A percentile compares a stretch with the other conserved stretches of the same genome.
These are phyloP conservation scores for Hawksworthiomyces lignivorus DNA, from an alignment of 2,329 filamentous ascomycete species.

Conservation along the genomic window DNA sequence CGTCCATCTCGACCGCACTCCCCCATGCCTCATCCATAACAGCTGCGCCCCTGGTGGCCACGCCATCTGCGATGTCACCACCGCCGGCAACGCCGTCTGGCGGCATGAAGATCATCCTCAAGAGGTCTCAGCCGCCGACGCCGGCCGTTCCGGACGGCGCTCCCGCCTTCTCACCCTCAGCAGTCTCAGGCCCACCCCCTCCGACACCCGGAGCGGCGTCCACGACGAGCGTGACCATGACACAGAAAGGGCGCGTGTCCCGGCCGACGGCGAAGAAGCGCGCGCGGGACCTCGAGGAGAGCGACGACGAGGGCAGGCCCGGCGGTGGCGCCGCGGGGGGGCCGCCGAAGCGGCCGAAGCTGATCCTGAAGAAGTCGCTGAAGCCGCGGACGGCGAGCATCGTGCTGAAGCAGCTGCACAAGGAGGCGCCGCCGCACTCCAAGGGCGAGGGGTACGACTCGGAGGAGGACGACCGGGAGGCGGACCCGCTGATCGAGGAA, in stretches of 20 bases:
- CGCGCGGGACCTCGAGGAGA: conserved; percentile 45
- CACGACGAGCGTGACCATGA: conserved; percentile 31
- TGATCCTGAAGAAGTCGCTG: conserved; percentile 36
- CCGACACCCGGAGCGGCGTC: not conserved
- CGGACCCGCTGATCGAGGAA: conserved; percentile 81
- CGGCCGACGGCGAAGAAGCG: conserved; percentile 59
- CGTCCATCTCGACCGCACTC: not conserved
- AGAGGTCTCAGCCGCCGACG: conserved; percentile 20
- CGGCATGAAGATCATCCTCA: conserved; percentile 20
- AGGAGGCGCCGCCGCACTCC: conserved; percentile 58
- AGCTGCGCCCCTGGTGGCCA: conserved; percentile 8
- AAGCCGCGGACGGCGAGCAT: conserved; percentile 32
- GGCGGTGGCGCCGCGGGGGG: not conserved
- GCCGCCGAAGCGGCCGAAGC: conserved; percentile 46
- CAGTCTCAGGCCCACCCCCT: not conserved
- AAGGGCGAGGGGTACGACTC: conserved; percentile 92
- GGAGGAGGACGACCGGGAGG: conserved; percentile 83
- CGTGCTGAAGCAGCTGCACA: conserved; percentile 32
- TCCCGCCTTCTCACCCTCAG: not conserved
- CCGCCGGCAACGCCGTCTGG: conserved; percentile 14
- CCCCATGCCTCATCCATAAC: conserved; percentile 6
- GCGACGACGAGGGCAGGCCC: conserved; percentile 30
- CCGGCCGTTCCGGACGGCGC: conserved; percentile 22
- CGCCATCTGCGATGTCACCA: conserved; percentile 15
- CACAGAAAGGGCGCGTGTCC: conserved; percentile 51